Evolutionary conservation across 2,329 filamentous ascomycete species (phyloP), one percentile per base, ranked within the genome.

Genomic region (Fusarium haematococcum): DNA sequence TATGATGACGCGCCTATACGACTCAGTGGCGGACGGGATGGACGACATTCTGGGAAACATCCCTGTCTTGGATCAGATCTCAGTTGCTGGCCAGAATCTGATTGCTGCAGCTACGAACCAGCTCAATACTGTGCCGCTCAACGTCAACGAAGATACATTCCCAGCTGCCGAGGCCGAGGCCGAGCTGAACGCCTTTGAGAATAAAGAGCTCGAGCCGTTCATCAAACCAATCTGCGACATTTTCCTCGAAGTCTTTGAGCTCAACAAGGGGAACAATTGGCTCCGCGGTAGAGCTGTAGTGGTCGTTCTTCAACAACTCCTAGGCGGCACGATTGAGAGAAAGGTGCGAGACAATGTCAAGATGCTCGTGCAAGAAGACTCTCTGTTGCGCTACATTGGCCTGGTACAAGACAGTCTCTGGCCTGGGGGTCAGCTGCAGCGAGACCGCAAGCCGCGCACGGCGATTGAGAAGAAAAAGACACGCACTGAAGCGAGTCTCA

Each of bases 141-240:
- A 84, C 35, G 84, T 84, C 13, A 86, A 83, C 68, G 89, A 90
- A 70, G 89, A 89, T 57, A 84, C 84, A 0, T 84, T 84, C 37
- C 83, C 84, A 9, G 87, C 90, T 3, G 90, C 91, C 3, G 97
- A 98, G 84, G 97, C 95, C 0, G 95, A 98, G 83, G 96, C 96
- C 0, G 97, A 98, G 83, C 86, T 99, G 58, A 94, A 95, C 67
- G 96, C 96, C 0, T 98, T 97, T 79, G 96, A 98, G 83, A 92
- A 94, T 80, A 92, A 92, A 78, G 95, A 98, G 77, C 87, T 95
- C 3, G 95, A 97, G 80, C 97, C 97, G 1, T 98, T 99, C 79
- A 97, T 99, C 78, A 99, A 98, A 81, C 97, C 97, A 5, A 98
- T 99, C 71, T 98, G 95, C 83, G 97, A 99, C 82, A 92, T 99